phyloP scores from a whole-genome alignment of 768 basidiomycete species.

The Pulveroboletus sp. region DNA sequence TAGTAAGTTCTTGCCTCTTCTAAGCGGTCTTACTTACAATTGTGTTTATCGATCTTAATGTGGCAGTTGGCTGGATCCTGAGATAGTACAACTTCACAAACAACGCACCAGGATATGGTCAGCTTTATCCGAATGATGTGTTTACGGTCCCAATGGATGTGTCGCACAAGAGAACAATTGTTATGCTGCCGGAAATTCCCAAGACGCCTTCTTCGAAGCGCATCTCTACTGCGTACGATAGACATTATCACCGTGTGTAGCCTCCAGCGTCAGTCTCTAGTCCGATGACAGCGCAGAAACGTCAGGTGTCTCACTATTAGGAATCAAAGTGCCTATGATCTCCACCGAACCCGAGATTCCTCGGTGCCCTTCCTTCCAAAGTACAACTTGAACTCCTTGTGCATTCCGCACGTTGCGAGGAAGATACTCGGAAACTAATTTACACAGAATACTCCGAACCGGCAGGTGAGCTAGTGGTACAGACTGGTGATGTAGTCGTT shows the following conservation, averaged over 20 bases:
- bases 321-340: constrained; percentile 51
- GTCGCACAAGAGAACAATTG: constrained; percentile 54
- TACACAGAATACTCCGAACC: constrained; percentile 51
- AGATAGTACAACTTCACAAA: constrained; percentile 61
- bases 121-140: constrained; percentile 47
- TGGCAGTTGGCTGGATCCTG: constrained; percentile 67
- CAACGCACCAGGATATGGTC: constrained; percentile 66
- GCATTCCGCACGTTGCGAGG: constrained; percentile 30
- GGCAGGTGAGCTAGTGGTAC: constrained; percentile 41
- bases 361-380: constrained; percentile 56
- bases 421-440: constrained; percentile 48
- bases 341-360: constrained; percentile 51
- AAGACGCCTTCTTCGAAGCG: constrained; percentile 48
- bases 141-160: constrained; percentile 52
- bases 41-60: not conserved
- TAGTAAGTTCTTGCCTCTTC: too few species aligned
- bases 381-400: constrained; percentile 50
- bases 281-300: constrained; percentile 41
- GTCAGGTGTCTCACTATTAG: constrained; percentile 53
- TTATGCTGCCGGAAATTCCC: constrained; percentile 48
- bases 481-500: constrained; percentile 54
- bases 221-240: constrained; percentile 56
- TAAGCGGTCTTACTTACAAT: not conserved
- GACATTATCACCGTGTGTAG: not conserved
- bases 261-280: not conserved